Evolutionary conservation across 768 basidiomycete genomes (phyloP).

Genomic region (Paxillus involutus): DNA sequence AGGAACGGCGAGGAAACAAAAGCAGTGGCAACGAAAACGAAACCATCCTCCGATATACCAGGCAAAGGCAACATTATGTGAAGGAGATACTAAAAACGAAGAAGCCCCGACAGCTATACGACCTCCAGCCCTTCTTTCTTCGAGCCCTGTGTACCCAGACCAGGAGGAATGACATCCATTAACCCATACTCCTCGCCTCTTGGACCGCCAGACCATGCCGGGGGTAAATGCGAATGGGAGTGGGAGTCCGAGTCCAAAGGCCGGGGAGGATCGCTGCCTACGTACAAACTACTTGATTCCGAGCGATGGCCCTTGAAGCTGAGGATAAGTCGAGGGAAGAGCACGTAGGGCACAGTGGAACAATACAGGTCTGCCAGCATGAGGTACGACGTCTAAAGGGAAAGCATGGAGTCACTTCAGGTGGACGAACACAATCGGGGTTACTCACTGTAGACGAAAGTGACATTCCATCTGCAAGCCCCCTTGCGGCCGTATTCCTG

Average conservation of each 20-base stretch:
- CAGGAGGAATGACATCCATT: too few species aligned
- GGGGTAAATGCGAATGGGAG: neutral
- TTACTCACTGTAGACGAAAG: neutral
- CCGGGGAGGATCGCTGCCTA: neutral
- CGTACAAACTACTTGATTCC: neutral
- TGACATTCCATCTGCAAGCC: neutral
- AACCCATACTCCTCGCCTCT: too few species aligned
- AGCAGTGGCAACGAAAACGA: too few species aligned
- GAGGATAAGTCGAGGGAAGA: constrained; percentile 9
- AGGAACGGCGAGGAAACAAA: too few species aligned
- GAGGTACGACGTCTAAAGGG: neutral
- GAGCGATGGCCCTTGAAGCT: neutral
- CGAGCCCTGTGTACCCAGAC: too few species aligned
- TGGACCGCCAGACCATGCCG: too few species aligned
- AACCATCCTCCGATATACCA: too few species aligned
- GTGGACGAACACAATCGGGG: neutral
- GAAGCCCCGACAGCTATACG: too few species aligned
- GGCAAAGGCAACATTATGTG: too few species aligned
- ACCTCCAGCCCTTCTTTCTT: too few species aligned
- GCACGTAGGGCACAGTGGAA: constrained; percentile 3
- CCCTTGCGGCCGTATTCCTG: constrained; percentile 5
- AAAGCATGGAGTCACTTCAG: neutral
- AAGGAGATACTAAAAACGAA: too few species aligned
- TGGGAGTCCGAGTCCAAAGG: neutral
- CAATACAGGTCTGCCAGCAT: neutral